Evolutionary conservation across 495 filamentous ascomycete genomes (phyloP), one percentile per base, ranked within the genome.

Genomic region (Neurospora sp.): DNA sequence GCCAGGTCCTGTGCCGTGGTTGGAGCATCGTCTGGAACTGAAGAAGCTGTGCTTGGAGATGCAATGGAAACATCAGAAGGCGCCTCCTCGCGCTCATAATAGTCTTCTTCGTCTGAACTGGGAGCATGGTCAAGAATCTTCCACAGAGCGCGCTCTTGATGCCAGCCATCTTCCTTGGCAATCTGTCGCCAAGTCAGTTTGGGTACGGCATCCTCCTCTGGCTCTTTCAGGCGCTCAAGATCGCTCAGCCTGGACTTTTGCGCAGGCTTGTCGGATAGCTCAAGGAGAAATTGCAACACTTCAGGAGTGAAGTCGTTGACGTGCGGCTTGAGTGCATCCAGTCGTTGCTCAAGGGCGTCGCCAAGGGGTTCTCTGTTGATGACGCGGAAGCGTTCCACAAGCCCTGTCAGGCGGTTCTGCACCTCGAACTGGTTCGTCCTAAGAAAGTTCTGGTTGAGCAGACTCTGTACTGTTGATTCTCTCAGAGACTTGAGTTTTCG

Each of bases 391-490:
- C 95, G 95, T 81, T 99, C 96, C 74, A 93, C 91, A 20, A 97
- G 84, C 3, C 96, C 96, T 31, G 90, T 87, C 6, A 97, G 86
- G 41, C 87, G 89, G 20, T 87, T 86, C 35, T 88, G 81, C 14
- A 97, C 89, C 40, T 93, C 93, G 78, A 98, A 99, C 76, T 96
- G 95, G 82, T 98, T 96, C 0, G 90, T 93, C 41, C 94, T 89
- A 27, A 83, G 84, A 83, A 91, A 91, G 42, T 82, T 86, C 70
- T 91, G 84, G 42, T 89, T 81, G 70, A 86, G 84, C 44, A 94
- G 79, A 45, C 79, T 85, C 16, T 84, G 86, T 41, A 89, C 78
- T 1, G 85, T 82, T n/a, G 84, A 83, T 20, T 91, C 83, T 73
- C 79, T 79, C 39, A 82, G 80, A 6, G 79, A 75, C 74, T 86